phyloP scores from a whole-genome alignment of 768 basidiomycete genomes.

The Stropharia rugosoannulata region DNA sequence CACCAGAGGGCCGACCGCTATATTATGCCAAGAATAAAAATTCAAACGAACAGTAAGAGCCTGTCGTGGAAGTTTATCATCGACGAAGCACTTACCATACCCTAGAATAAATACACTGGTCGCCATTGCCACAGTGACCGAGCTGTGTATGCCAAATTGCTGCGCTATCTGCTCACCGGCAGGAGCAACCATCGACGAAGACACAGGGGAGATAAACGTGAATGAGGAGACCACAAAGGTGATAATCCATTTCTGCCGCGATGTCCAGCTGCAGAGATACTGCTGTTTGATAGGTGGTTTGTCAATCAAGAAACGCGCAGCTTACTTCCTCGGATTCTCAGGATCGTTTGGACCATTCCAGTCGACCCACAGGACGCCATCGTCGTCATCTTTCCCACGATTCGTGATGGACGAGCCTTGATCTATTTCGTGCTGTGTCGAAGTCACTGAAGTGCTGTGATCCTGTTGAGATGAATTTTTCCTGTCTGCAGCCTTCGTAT shows the following conservation, averaged over 20 bases:
- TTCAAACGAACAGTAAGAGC: background rate
- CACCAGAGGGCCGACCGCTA: conserved; percentile 54
- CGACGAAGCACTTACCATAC: conserved; percentile 42
- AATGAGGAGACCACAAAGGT: conserved; percentile 65
- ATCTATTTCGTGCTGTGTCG: too few species aligned
- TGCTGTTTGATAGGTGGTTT: background rate
- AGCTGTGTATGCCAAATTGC: conserved; percentile 54
- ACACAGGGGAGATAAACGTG: conserved; percentile 66
- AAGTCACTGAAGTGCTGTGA: too few species aligned
- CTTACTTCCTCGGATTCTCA: conserved; percentile 58
- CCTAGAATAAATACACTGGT: conserved; percentile 54
- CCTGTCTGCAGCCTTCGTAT: too few species aligned
- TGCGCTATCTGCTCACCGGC: conserved; percentile 50
- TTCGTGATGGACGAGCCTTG: too few species aligned
- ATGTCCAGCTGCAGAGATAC: conserved; percentile 46
- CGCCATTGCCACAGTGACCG: conserved; percentile 50
- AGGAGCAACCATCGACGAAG: conserved; percentile 76
- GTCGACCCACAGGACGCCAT: conserved; percentile 41
- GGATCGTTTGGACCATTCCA: conserved; percentile 67
- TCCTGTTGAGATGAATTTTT: too few species aligned
- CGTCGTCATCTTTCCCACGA: background rate
- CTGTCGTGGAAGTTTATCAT: background rate
- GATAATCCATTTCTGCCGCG: conserved; percentile 59
- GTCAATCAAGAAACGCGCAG: background rate
- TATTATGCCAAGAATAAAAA: too few species aligned